phyloP scores from a whole-genome alignment of 2,329 filamentous ascomycete genomes.

The Metarhizium album region DNA sequence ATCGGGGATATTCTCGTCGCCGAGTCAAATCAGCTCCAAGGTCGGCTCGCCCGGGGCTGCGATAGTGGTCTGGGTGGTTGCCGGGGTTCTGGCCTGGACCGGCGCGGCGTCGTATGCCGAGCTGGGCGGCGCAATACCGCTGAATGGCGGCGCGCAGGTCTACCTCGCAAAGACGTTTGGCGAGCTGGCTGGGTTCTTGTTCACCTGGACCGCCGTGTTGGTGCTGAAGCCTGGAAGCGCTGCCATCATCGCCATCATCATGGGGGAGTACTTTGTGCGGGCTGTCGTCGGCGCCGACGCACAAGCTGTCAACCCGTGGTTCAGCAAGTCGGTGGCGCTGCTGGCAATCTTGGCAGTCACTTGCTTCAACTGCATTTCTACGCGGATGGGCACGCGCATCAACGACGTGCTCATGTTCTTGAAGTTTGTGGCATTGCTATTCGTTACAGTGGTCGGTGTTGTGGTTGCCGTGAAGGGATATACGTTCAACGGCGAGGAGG shows the following conservation, averaged over 20 bases:
- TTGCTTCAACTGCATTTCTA: constrained; percentile 81
- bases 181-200: constrained; percentile 84
- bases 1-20: constrained; percentile 91
- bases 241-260: constrained; percentile 94
- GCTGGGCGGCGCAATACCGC: constrained; percentile 84
- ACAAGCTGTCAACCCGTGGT: constrained; percentile 70
- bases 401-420: constrained; percentile 94
- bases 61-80: constrained; percentile 82
- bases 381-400: constrained; percentile 72
- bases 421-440: constrained; percentile 84
- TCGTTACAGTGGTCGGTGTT: constrained; percentile 77
- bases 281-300: constrained; percentile 81
- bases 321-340: constrained; percentile 81
- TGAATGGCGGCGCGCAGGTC: constrained; percentile 89
- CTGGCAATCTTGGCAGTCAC: constrained; percentile 67
- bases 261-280: constrained; percentile 92
- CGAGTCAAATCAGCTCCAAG: constrained; percentile 83
- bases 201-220: constrained; percentile 90
- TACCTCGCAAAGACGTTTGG: constrained; percentile 96
- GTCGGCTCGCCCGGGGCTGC: constrained; percentile 85
- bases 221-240: constrained; percentile 89
- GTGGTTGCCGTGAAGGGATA: constrained; percentile 81
- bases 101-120: constrained; percentile 92
- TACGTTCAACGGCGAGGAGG: constrained; percentile 64
- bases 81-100: constrained; percentile 91